phyloP scores from a whole-genome alignment of 2,329 filamentous ascomycete genomes.

The Aspergillus thermomutatus region DNA sequence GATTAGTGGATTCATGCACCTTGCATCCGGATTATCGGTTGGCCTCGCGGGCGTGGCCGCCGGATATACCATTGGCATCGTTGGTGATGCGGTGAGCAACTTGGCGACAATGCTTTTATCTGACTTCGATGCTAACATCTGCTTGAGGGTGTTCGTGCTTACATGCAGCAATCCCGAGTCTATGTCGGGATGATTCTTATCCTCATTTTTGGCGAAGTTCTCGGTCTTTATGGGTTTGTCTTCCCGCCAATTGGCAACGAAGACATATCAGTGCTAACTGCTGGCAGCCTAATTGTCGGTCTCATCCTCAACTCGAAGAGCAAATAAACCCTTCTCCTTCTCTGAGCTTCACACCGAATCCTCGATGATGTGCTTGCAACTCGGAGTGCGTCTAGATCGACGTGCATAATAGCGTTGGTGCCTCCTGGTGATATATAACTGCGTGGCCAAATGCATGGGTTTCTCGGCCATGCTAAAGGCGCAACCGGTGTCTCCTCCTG shows the following conservation, averaged over 20 bases:
- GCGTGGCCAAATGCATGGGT: not conserved
- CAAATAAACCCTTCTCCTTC: not conserved
- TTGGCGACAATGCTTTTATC: not conserved
- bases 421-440: not conserved
- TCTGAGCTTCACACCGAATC: not conserved
- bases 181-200: constrained; percentile 99
- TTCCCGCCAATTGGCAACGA: not conserved
- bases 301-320: constrained; percentile 89
- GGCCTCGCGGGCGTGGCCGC: constrained; percentile 90
- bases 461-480: not conserved
- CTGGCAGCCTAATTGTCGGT: constrained; percentile 76
- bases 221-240: constrained; percentile 90
- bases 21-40: constrained; percentile 85
- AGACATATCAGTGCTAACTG: constrained; percentile 17
- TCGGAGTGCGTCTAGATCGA: not conserved
- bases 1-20: constrained; percentile 81
- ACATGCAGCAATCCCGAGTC: constrained; percentile 93
- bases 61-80: constrained; percentile 93
- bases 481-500: not conserved
- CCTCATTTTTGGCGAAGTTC: constrained; percentile 94
- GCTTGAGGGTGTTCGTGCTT: constrained; percentile 72
- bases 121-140: constrained; percentile 19
- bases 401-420: not conserved
- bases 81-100: constrained; percentile 74
- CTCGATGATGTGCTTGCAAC: constrained; percentile 14